Evolutionary conservation across 2,329 filamentous ascomycete genomes (phyloP), one percentile per base, ranked within the genome.

Genomic region (Tolypocladium guangdongense): DNA sequence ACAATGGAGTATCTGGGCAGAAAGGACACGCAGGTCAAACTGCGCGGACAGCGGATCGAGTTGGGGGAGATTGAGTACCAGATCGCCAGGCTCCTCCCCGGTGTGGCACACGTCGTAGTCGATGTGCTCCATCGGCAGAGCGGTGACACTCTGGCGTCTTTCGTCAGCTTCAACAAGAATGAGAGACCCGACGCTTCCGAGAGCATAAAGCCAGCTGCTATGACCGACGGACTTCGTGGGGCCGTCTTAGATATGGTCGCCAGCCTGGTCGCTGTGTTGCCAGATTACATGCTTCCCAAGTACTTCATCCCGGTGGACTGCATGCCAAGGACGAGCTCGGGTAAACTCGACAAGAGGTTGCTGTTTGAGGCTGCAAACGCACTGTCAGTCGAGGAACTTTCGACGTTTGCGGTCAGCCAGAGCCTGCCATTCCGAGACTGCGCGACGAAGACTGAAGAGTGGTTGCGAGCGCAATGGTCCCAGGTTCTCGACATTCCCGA

Each of bases 31-130:
- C 80, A 83, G 60, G 72, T 82, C 50, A 84, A 84, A 62, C 64
- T 83, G 8, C 72, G 74, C n/a, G 83, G 83, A 24, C 81, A 75
- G 55, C 65, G 79, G 50, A 69, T 80, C 47, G 83, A 78, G 64
- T 68, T 78, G n/a, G 60, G 56, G 0, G 63, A 64, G 46, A 38
- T 65, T 11, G 63, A 64, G 41, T 37, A 57, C 5, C 51, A 53
- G 1, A 45, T 63, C 20, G 16, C 38, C 1, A 45, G 52, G 20
- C 30, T 24, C 2, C 37, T 57, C 2, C n/a, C 54, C 3, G 36
- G 41, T 10, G 46, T 50, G 14, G 35, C 24, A 3, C 54, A 56
- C 30, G 52, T 55, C 32, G 45, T 16, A 16, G 54, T 52, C 32
- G 57, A 56, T 18, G 54, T 58, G 12, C 11, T 54, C 5, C 38